phyloP scores from a whole-genome alignment of 352 stramenopile species.

The Globisporangium okanoganense region DNA sequence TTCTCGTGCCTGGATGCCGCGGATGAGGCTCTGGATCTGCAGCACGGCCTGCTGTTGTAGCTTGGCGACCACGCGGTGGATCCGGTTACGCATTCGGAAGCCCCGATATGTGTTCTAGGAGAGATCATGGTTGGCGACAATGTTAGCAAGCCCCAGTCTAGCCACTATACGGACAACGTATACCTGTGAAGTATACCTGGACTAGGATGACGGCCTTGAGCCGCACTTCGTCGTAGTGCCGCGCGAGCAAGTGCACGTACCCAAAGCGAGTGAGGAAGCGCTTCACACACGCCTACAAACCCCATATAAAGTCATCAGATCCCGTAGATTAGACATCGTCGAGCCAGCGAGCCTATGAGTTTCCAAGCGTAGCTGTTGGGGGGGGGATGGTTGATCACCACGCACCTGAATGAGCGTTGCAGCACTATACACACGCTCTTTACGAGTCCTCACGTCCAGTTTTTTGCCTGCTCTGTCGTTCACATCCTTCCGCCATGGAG shows the following conservation, averaged over 20 bases:
- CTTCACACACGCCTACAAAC: conserved; percentile 32
- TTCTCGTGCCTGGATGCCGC: conserved; percentile 49
- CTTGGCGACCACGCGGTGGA: conserved; percentile 39
- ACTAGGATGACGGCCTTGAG: conserved; percentile 37
- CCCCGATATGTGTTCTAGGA: conserved; percentile 36
- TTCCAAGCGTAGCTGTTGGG: not conserved
- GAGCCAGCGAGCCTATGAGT: not conserved
- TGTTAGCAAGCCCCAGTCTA: not conserved
- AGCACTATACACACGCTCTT: conserved; percentile 36
- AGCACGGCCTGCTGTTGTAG: conserved; percentile 33
- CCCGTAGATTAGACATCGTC: not conserved
- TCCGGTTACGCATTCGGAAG: conserved; percentile 36
- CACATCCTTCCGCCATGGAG: conserved; percentile 50
- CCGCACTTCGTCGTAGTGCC: conserved; percentile 43
- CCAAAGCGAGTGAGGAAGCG: conserved; percentile 47
- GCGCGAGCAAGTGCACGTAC: conserved; percentile 31
- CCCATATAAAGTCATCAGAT: not conserved
- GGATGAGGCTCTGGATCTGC: conserved; percentile 56
- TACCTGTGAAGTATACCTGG: conserved; percentile 27
- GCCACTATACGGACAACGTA: not conserved
- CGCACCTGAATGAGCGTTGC: conserved; percentile 46
- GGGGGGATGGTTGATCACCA: not conserved
- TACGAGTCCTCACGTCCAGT: conserved; percentile 27
- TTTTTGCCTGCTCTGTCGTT: conserved; percentile 40
- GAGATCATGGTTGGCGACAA: not conserved